phyloP scores from a whole-genome alignment of 2,329 filamentous ascomycete genomes.

The Fusarium sp. region DNA sequence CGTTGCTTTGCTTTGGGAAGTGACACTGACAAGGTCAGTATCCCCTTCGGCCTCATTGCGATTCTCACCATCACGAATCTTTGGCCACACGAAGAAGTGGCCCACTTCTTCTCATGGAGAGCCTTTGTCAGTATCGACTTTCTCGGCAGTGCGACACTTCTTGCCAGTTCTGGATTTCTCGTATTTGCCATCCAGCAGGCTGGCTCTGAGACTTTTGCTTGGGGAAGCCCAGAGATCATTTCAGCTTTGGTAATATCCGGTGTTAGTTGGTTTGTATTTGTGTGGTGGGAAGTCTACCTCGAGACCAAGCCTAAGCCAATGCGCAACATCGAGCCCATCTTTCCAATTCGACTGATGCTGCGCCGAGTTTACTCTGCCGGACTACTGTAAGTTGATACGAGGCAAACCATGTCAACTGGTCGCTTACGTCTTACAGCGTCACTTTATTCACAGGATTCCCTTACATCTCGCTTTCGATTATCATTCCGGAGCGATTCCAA shows the following conservation, averaged over 20 bases:
- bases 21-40: constrained; percentile 50
- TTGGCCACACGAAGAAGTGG: constrained; percentile 56
- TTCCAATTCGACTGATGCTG: constrained; percentile 61
- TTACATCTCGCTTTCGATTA: constrained; percentile 68
- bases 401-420: background rate
- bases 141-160: constrained; percentile 61
- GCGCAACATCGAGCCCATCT: constrained; percentile 63
- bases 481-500: constrained; percentile 70
- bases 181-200: constrained; percentile 68
- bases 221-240: constrained; percentile 64
- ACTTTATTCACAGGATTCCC: constrained; percentile 68
- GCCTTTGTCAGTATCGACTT: constrained; percentile 64
- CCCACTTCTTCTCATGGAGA: constrained; percentile 53
- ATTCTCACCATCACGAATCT: constrained; percentile 60
- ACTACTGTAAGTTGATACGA: constrained; percentile 56
- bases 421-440: constrained; percentile 53
- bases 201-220: constrained; percentile 62
- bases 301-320: constrained; percentile 50
- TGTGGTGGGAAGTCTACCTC: constrained; percentile 63
- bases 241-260: constrained; percentile 60
- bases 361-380: constrained; percentile 63
- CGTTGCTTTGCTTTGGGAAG: background rate
- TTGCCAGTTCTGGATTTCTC: constrained; percentile 64
- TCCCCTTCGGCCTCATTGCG: constrained; percentile 61
- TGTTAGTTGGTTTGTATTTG: constrained; percentile 61